Base-by-base conservation (phyloP, 768 basidiomycete genomes). In the Psilocybe tampanensis region DNA sequence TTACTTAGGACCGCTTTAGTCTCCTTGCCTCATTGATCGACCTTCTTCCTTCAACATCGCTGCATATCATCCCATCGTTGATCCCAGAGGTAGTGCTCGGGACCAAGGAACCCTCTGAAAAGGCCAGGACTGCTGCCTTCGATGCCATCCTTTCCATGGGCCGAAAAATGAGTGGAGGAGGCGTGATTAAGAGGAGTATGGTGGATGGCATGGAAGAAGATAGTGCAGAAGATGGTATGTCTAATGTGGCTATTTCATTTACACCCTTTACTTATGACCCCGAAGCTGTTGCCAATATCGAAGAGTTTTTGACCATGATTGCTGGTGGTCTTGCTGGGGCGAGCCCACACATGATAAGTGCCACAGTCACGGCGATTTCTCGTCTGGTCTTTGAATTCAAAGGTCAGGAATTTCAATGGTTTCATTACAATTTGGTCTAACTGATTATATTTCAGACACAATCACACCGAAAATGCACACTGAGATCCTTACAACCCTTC, bases 261-360 rank as follows among this genome's bases (percentile, higher is more conserved):
- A 34, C 19, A 19, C 8, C 24, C 44, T 48, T 45, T 54, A 24
- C 47, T 9, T 32, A 39, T 54, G 36, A 22, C 15, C 44, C 19
- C 47, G 4, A 48, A 75, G 91, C 85, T 51, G 73, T 74, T 51
- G 95, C 94, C 0, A 92, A 71, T 65, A 80, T 95, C 44, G 88
- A 94, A 63, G 97, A 98, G 69, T 98, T 92, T 69, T 80, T 98
- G 76, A 99, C 92, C 2, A 98, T 99, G 95, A 78, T 98, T 24
- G 92, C 92, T 34, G 95, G 94, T 63, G 97, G 97, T 55, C 74
- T 98, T 45, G 95, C 94, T 8, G 95, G 94, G 19, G 88, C 91
- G 13, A 92, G 86, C 11, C 95, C 96, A 0, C 97, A 99, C 68
- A 98, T 97, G 94, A 96, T 98, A 70, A 96, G 95, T 67, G 97